Evolutionary conservation across 768 basidiomycete species (phyloP).

Genomic region (Amanita polypyramis): DNA sequence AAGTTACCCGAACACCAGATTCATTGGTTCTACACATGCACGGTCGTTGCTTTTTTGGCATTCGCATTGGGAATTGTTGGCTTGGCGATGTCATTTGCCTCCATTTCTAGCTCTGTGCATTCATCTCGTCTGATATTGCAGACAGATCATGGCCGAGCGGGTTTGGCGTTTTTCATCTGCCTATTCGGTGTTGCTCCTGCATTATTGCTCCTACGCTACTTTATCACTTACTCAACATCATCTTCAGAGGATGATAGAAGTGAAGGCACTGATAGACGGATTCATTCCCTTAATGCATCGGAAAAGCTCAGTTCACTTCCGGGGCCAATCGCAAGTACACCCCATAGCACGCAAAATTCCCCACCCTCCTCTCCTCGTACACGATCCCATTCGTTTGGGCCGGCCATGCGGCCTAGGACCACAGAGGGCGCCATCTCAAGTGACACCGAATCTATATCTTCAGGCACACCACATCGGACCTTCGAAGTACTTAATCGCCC

Average conservation of each 20-base stretch:
- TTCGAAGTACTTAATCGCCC: slow-evolving; percentile 49
- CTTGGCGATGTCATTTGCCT: slow-evolving; percentile 52
- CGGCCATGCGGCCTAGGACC: slow-evolving; percentile 25
- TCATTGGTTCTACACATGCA: slow-evolving; percentile 24
- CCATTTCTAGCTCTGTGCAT: slow-evolving; percentile 26
- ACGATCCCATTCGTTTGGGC: slow-evolving; percentile 41
- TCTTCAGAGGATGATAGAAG: slow-evolving; percentile 8
- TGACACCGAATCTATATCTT: slow-evolving; percentile 34
- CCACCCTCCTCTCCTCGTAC: slow-evolving; percentile 32
- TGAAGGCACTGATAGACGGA: slow-evolving; percentile 11
- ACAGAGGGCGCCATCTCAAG: slow-evolving; percentile 34
- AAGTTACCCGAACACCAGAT: slow-evolving; percentile 14
- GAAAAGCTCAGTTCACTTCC: slow-evolving; percentile 22
- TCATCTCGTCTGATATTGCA: slow-evolving; percentile 18
- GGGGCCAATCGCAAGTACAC: slow-evolving; percentile 21
- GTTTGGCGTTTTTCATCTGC: slow-evolving; percentile 51
- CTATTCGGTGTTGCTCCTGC: slow-evolving; percentile 44
- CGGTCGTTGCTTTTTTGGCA: slow-evolving; percentile 27
- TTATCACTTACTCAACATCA: slow-evolving; percentile 3
- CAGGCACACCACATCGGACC: slow-evolving; percentile 26
- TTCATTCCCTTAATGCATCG: slow-evolving; percentile 15
- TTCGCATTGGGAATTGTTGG: slow-evolving; percentile 58
- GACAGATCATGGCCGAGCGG: slow-evolving; percentile 56
- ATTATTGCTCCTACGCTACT: slow-evolving; percentile 23
- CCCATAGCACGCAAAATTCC: slow-evolving; percentile 28